Evolutionary conservation across 2,329 filamentous ascomycete genomes (phyloP).

Genomic region (Cyphellophora europaea): DNA sequence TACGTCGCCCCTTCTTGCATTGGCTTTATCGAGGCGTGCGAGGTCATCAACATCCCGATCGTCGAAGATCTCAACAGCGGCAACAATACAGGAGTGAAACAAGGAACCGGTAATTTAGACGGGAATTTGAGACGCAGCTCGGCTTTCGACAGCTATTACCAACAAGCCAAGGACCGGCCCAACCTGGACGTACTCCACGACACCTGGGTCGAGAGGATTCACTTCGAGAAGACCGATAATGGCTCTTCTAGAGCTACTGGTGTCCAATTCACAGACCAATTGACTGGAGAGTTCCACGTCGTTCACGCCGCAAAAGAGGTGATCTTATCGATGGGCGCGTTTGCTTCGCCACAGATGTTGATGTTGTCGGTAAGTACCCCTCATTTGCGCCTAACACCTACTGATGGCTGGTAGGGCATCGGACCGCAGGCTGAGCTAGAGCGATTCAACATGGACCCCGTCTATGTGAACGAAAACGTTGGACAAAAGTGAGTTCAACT

Average conservation of each 20-base stretch:
- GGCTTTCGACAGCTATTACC: slow-evolving; percentile 21
- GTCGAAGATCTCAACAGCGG: slow-evolving; percentile 25
- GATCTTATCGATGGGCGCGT: slow-evolving; percentile 29
- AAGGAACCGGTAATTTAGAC: slow-evolving; percentile 22
- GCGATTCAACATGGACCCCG: slow-evolving; percentile 27
- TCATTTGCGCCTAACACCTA: too few species aligned
- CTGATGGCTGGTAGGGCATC: slow-evolving; percentile 18
- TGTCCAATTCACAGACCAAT: slow-evolving; percentile 5
- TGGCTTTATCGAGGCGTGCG: slow-evolving; percentile 21
- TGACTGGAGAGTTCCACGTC: slow-evolving; percentile 9
- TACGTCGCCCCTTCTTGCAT: slow-evolving; percentile 22
- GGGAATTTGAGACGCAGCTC: slow-evolving; percentile 23
- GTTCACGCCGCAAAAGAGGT: slow-evolving; percentile 21
- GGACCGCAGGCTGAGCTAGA: slow-evolving; percentile 34
- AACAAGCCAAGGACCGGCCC: neutral
- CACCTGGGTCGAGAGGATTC: slow-evolving; percentile 21
- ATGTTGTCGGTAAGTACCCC: slow-evolving; percentile 25
- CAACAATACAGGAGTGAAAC: slow-evolving; percentile 23
- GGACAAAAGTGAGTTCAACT: slow-evolving; percentile 21
- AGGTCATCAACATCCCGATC: slow-evolving; percentile 23
- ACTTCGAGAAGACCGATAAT: slow-evolving; percentile 8
- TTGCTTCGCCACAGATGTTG: slow-evolving; percentile 29
- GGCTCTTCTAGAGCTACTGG: slow-evolving; percentile 5
- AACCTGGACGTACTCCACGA: slow-evolving; percentile 20
- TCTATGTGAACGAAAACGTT: slow-evolving; percentile 24